These are phyloP conservation scores for Phaffia rhodozyma DNA, from an alignment of 1,284 basidiomycete genomes.

Conservation along the genomic window DNA sequence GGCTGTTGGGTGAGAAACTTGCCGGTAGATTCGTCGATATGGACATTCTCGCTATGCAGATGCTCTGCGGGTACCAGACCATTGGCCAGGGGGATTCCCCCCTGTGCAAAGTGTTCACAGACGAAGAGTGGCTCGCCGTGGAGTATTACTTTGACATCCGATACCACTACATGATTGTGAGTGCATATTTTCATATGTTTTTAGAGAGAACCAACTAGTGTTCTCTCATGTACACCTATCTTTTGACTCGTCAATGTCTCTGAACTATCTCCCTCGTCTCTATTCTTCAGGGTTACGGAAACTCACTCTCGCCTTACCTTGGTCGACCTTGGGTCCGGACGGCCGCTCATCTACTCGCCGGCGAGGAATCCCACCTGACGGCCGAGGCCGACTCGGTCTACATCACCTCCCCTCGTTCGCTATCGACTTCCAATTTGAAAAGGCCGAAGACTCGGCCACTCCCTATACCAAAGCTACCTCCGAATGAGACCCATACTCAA, in stretches of 20 bases:
- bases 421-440: background rate
- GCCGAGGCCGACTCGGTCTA: slow-evolving; percentile 5
- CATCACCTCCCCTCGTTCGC: no score
- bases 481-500: slow-evolving; percentile 33
- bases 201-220: no score
- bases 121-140: slow-evolving; percentile 33
- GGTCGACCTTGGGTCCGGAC: slow-evolving; percentile 37
- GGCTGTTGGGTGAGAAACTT: slow-evolving; percentile 22
- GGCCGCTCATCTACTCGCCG: slow-evolving; percentile 32
- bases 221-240: no score
- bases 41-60: slow-evolving; percentile 36
- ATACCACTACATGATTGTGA: slow-evolving; percentile 32
- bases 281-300: slow-evolving; percentile 32
- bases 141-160: slow-evolving; percentile 35
- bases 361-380: slow-evolving; percentile 22
- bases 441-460: slow-evolving; percentile 20
- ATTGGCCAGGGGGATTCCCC: slow-evolving; percentile 30
- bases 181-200: no score
- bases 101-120: slow-evolving; percentile 34
- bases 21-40: slow-evolving; percentile 28
- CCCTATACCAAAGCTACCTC: slow-evolving; percentile 29
- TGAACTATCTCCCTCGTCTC: background rate
- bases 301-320: slow-evolving; percentile 32
- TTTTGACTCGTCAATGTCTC: slow-evolving; percentile 1
- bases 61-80: slow-evolving; percentile 38